Base-by-base conservation (phyloP, 441 rosid genomes). In the Melastoma candidum region DNA sequence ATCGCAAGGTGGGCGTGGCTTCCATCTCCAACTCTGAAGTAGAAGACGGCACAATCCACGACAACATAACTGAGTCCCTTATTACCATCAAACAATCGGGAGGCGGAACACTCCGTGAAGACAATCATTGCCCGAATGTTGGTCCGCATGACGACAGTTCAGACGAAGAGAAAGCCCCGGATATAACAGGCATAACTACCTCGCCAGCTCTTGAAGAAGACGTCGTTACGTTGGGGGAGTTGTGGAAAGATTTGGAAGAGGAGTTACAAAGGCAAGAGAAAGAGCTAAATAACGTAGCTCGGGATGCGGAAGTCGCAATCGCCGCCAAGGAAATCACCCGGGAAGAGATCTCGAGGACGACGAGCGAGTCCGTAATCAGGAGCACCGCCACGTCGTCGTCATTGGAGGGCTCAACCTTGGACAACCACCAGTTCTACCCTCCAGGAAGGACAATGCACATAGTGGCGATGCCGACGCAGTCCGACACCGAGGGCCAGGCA, bases 391-490 rank as follows among this genome's bases (percentile, higher is more conserved):
- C 90, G 82, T 46, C 41, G 8, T 32, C 41, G 41, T 32, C 7
- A 4, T 32, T 32, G 41, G 41, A 32, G 41, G 41, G 7, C 8
- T 32, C 41, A 6, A 61, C 75, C 7, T 52, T 65, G n/a, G 95
- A 93, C 58, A 78, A 60, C 71, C 88, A 74, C 53, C 82, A 65
- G 46, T 89, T 93, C 64, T 89, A 86, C 53, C 96, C 95, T 3
- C 95, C 98, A 0, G 97, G 98, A 56, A 78, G 75, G 69, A 84
- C 84, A 61, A 79, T 82, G 90, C 98, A 86, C 66, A 80, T 89
- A 41, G 87, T 93, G 77, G 64, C 25, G 49, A 71, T 12, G 61
- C 72, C 46, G 64, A 65, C 55, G 61, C 64, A 43, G 77, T 6
- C 41, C 41, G 41, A 65, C n/a, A 46, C 54, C 4, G 75, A 63